Percentiles rank a stretch among this genome's conserved stretches.
phyloP scores from a whole-genome alignment of 164 flowering plant species.

The Buxus sempervirens region DNA sequence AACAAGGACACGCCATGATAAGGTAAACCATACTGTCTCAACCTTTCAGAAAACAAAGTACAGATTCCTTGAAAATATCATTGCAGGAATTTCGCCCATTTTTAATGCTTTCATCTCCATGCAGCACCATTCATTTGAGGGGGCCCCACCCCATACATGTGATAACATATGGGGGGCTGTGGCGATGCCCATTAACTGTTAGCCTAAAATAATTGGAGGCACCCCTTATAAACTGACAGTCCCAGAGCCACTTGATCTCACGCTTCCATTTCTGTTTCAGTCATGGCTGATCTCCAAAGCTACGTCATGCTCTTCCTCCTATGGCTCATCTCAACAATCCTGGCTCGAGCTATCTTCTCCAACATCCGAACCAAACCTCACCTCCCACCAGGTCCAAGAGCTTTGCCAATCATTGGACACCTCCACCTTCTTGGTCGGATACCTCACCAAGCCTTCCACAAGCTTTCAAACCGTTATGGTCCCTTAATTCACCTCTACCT shows the following conservation, averaged over 20 bases:
- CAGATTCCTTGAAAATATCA: too few relatives aligned
- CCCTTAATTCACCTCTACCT: conserved; percentile 33
- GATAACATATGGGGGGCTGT: too few relatives aligned
- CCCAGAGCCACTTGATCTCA: neutral
- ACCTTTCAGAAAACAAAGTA: too few relatives aligned
- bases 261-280: neutral
- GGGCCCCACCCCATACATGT: too few relatives aligned
- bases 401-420: conserved; percentile 47
- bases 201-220: too few relatives aligned
- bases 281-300: conserved; percentile 10
- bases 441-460: conserved; percentile 40
- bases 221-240: neutral
- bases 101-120: too few relatives aligned
- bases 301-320: conserved; percentile 12
- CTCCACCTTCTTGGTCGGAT: conserved; percentile 36
- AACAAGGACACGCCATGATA: too few relatives aligned
- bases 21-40: too few relatives aligned
- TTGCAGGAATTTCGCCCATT: too few relatives aligned
- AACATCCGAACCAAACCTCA: neutral
- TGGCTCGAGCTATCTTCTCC: conserved; percentile 13
- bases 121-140: too few relatives aligned
- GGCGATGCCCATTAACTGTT: too few relatives aligned
- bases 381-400: conserved; percentile 43
- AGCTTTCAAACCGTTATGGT: conserved; percentile 33
- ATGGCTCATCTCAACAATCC: conserved; percentile 13